A percentile compares a stretch with the other conserved stretches of the same genome.
Conservation (phyloP, 176 grass and related monocot genomes). For the Thalia dealbata region DNA sequence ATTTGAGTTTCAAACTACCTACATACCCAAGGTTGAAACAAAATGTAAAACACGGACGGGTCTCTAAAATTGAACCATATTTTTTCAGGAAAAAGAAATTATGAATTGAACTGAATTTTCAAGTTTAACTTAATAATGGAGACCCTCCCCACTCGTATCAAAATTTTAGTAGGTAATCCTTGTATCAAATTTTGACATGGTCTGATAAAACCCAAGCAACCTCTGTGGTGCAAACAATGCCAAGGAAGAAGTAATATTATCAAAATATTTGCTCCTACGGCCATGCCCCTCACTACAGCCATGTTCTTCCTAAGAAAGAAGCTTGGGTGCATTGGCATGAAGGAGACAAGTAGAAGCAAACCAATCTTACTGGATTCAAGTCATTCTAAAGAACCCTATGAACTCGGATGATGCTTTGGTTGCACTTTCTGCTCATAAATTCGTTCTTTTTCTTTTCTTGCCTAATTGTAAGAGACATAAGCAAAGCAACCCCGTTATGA, state of each 20-base stretch:
- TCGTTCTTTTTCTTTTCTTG: not conserved
- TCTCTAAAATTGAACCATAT: no score
- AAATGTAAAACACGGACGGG: no score
- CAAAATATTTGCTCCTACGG: not conserved
- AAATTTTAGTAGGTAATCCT: no score
- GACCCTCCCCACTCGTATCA: no score
- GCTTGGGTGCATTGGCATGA: not conserved
- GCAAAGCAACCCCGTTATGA: not conserved
- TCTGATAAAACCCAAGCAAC: no score
- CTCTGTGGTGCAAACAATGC: no score
- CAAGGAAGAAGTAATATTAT: not conserved
- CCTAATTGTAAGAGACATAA: not conserved
- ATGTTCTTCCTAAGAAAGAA: not conserved
- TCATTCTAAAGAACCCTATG: not conserved
- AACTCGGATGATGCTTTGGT: not conserved
- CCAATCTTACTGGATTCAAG: not conserved
- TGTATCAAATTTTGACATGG: no score
- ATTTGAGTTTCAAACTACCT: no score
- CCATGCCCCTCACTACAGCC: not conserved
- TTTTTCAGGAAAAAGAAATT: no score
- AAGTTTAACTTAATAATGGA: no score
- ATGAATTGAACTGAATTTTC: no score
- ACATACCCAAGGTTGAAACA: no score
- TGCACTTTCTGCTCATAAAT: not conserved
- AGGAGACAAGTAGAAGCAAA: not conserved